Conservation (phyloP, 371 early-diverging fungal species). For the Encephalitozoon hellem region DNA sequence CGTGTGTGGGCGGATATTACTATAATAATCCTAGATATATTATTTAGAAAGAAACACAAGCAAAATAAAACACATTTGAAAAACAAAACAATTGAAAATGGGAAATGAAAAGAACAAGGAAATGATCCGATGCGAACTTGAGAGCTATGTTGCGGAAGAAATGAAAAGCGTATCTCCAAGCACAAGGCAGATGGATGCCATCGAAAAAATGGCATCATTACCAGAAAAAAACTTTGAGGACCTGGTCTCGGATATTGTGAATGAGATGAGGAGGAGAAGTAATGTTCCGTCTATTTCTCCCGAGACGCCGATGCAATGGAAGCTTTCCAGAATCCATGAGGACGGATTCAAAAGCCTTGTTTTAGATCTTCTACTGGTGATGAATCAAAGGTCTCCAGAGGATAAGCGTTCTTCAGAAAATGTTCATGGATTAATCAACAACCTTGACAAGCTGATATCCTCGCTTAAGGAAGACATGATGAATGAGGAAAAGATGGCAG, state of each 20-base stretch:
- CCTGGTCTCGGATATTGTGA: conserved; percentile 55
- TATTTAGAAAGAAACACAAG: conserved; percentile 12
- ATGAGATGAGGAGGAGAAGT: conserved; percentile 55
- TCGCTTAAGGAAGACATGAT: conserved; percentile 11
- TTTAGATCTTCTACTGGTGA: conserved; percentile 54
- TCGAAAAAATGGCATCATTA: conserved; percentile 53
- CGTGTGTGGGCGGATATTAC: too few species aligned
- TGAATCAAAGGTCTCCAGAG: conserved; percentile 33
- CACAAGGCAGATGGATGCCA: conserved; percentile 46
- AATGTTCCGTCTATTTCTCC: conserved; percentile 8
- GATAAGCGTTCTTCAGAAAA: conserved; percentile 8
- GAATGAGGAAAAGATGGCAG: conserved; percentile 1
- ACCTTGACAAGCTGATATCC: conserved; percentile 44
- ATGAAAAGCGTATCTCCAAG: neutral
- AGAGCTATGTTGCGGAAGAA: conserved; percentile 15
- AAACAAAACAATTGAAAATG: conserved; percentile 21
- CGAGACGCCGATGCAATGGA: conserved; percentile 40
- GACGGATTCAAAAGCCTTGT: conserved; percentile 57
- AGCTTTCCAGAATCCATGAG: conserved; percentile 43
- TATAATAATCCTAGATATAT: neutral
- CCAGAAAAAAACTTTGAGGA: conserved; percentile 51
- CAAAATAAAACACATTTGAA: neutral
- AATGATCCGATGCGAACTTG: conserved; percentile 15
- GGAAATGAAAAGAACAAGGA: conserved; percentile 2
- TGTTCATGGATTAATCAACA: conserved; percentile 38